Percentiles rank a stretch among this genome's conserved stretches.
These are phyloP conservation scores for Backusella sp. DNA, from an alignment of 192 early-diverging fungal species.

Conservation along the genomic window DNA sequence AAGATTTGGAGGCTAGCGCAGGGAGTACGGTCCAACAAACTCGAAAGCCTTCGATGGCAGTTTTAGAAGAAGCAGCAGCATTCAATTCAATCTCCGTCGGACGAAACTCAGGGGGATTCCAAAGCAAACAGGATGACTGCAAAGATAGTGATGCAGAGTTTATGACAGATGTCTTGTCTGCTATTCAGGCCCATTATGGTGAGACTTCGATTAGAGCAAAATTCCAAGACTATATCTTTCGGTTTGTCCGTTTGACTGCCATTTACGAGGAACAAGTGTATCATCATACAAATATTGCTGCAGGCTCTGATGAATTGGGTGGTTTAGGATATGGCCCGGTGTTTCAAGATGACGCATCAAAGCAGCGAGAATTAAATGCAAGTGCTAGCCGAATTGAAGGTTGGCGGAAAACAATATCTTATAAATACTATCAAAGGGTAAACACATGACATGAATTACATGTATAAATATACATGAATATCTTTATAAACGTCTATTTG, in stretches of 20 bases:
- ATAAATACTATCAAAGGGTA: slow-evolving; percentile 67
- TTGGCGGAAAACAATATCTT: slow-evolving; percentile 77
- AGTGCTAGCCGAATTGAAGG: slow-evolving; percentile 84
- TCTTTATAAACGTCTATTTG: neutral
- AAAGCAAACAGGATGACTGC: neutral
- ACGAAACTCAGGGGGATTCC: neutral
- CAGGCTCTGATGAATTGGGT: slow-evolving; percentile 29
- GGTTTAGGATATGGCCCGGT: slow-evolving; percentile 66
- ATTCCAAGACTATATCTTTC: slow-evolving; percentile 82
- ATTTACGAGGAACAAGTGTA: slow-evolving; percentile 72
- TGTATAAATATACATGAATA: neutral
- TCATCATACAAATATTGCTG: slow-evolving; percentile 63
- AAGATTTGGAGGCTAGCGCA: slow-evolving; percentile 43
- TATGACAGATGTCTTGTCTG: slow-evolving; percentile 28
- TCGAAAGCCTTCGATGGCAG: slow-evolving; percentile 6
- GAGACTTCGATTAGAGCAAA: slow-evolving; percentile 87
- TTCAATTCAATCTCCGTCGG: neutral
- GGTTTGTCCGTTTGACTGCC: slow-evolving; percentile 79
- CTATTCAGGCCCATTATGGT: slow-evolving; percentile 82
- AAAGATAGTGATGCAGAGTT: slow-evolving; percentile 13
- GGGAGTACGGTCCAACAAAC: neutral
- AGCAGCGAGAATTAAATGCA: slow-evolving; percentile 67
- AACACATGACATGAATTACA: neutral
- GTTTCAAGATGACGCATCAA: slow-evolving; percentile 67
- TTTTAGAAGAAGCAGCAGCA: neutral